Evolutionary conservation across 495 filamentous ascomycete species (phyloP).

Genomic region (Lasiosphaeria hispida): DNA sequence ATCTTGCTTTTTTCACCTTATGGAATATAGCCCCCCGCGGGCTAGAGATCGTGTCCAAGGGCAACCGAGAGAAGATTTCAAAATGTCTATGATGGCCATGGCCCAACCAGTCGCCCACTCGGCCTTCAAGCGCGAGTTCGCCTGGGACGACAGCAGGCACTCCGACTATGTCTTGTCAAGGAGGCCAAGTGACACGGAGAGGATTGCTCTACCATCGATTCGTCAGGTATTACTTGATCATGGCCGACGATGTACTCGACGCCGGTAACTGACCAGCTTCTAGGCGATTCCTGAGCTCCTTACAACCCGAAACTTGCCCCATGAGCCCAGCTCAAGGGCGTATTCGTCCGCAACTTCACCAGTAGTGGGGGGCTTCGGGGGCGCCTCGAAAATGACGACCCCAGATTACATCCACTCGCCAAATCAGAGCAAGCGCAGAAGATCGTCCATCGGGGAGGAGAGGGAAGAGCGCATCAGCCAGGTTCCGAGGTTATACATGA

Average conservation of each 20-base stretch:
- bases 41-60: conserved; percentile 17
- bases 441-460: conserved; percentile 31
- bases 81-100: conserved; percentile 38
- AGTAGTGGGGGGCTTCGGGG: conserved; percentile 15
- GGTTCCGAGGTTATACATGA: conserved; percentile 35
- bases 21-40: conserved; percentile 25
- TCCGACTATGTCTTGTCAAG: conserved; percentile 19
- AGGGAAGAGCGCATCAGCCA: conserved; percentile 29
- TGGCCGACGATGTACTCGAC: not conserved
- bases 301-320: conserved; percentile 12
- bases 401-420: conserved; percentile 40
- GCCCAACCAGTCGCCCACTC: conserved; percentile 26
- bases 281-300: conserved; percentile 41
- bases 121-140: conserved; percentile 26
- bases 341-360: conserved; percentile 27
- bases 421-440: conserved; percentile 35
- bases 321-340: conserved; percentile 21
- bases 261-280: conserved; percentile 16
- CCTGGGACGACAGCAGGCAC: conserved; percentile 27
- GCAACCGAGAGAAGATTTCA: conserved; percentile 20
- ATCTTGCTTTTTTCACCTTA: conserved; percentile 13
- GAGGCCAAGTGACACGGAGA: conserved; percentile 25
- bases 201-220: conserved; percentile 44
- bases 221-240: conserved; percentile 33
- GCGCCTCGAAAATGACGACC: conserved; percentile 18